Base-by-base conservation (phyloP, 176 grass and related monocot species). In the Triticum urartu region DNA sequence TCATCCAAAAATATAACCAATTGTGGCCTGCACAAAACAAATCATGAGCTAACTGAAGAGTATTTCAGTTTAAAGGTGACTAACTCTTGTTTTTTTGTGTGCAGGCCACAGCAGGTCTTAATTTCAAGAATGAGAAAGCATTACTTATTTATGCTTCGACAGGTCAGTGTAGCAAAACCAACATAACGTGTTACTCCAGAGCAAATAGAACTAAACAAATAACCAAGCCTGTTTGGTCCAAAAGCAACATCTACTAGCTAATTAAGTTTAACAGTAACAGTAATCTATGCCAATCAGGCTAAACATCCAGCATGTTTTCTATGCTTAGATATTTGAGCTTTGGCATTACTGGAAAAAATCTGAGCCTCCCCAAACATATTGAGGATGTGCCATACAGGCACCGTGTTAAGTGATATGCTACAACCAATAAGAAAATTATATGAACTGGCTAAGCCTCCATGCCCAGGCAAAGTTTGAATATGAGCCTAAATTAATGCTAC, bases 101-200 rank as follows among this genome's bases (percentile, higher is more conserved):
- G 4, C 73, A 32, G 25, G n/a, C 6, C 71, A 76, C 15, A 54
- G 4, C 14, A 0, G 45, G 25, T 54, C 40, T 52, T 20, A 18
- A 32, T 76, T 54, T 54, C 48, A 75, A 75, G 43, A 71, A 60
- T 77, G 24, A 38, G 32, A 72, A 48, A 39, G 76, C 5, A 32
- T 64, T 32, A 77, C 28, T 59, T 32, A 8, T 84, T 42, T 22
- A 56, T 71, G 52, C 36, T 38, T 72, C 21, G 52, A 48, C 72
- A 83, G 36, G 12, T 71, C 22, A 64, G 24, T 13, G 75, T 68
- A 28, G 65, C 32, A 81, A 79, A 88, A 88, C 30, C 34, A 77
- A 83, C 52, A 81, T 22, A 79, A 64, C 20, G 42, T 22, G 30
- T 47, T 79, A 15, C 9, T 75, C 36, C 62, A 45, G 71, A 11